phyloP scores from a whole-genome alignment of 140 eudicot genomes.

The Senecio squalidus region DNA sequence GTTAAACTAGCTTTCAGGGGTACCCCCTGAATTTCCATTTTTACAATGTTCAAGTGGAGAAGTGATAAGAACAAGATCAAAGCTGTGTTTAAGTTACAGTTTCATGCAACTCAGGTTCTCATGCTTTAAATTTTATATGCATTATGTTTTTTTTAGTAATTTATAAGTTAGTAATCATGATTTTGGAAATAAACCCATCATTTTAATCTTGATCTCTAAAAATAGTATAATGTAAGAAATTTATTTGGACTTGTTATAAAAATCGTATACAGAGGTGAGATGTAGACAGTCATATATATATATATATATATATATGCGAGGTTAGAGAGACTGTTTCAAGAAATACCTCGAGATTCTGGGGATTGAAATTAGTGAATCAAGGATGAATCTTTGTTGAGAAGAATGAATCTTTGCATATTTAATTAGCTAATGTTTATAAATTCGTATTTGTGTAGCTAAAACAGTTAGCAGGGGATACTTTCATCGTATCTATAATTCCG shows the following conservation, averaged over 20 bases:
- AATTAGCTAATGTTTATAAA: background rate
- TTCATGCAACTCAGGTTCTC: conserved; percentile 73
- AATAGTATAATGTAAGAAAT: background rate
- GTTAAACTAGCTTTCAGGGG: conserved; percentile 14
- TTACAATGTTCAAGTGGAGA: conserved; percentile 65
- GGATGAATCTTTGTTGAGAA: background rate
- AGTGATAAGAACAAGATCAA: conserved; percentile 86
- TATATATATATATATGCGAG: no score
- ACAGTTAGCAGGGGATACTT: conserved; percentile 54
- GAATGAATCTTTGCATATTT: background rate
- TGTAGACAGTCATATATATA: no score
- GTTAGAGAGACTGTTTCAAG: conserved; percentile 2
- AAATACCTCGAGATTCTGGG: conserved; percentile 10
- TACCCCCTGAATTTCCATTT: conserved; percentile 23
- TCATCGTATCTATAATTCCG: conserved; percentile 81
- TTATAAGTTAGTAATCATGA: background rate
- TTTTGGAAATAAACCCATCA: background rate
- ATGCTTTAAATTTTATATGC: conserved; percentile 7
- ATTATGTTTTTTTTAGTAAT: background rate
- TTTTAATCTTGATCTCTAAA: conserved; percentile 19
- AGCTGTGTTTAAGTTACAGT: conserved; percentile 70
- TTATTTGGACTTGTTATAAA: no score
- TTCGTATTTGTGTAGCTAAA: conserved; percentile 41
- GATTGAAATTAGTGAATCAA: background rate
- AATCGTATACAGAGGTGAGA: no score